Conservation (phyloP, 139 green algal genomes). For the Picochlorum sp. region DNA sequence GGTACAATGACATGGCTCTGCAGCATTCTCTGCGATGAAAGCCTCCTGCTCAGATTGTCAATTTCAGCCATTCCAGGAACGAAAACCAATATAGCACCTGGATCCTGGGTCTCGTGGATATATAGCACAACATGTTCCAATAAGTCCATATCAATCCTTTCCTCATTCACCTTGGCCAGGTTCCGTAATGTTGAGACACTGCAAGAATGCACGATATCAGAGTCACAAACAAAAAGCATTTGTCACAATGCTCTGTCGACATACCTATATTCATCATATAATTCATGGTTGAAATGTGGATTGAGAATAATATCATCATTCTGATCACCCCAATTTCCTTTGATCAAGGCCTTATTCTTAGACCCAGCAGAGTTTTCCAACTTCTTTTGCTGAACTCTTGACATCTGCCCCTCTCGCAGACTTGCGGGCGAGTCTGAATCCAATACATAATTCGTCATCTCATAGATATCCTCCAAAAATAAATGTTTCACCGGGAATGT, state of each 20-base stretch:
- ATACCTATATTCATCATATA: slow-evolving; percentile 32
- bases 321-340: slow-evolving; percentile 68
- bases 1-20: slow-evolving; percentile 30
- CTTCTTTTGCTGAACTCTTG: slow-evolving; percentile 9
- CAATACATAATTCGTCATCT: slow-evolving; percentile 41
- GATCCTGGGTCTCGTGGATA: slow-evolving; percentile 47
- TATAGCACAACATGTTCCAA: slow-evolving; percentile 66
- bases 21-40: slow-evolving; percentile 27
- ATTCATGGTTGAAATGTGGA: slow-evolving; percentile 51
- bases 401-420: slow-evolving; percentile 17
- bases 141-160: slow-evolving; percentile 69
- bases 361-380: slow-evolving; percentile 12
- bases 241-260: background rate
- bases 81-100: slow-evolving; percentile 74
- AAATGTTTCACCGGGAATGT: slow-evolving; percentile 80
- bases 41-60: slow-evolving; percentile 36
- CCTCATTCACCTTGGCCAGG: slow-evolving; percentile 68
- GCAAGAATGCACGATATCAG: slow-evolving; percentile 2
- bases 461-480: slow-evolving; percentile 87
- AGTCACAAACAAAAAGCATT: background rate
- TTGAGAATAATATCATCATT: slow-evolving; percentile 51
- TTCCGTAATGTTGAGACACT: slow-evolving; percentile 38
- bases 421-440: slow-evolving; percentile 45
- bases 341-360: slow-evolving; percentile 11
- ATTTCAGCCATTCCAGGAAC: slow-evolving; percentile 79